A percentile compares a stretch with the other conserved stretches of the same genome.
Conservation (phyloP, 495 filamentous ascomycete species). For the Penicillium desertorum region DNA sequence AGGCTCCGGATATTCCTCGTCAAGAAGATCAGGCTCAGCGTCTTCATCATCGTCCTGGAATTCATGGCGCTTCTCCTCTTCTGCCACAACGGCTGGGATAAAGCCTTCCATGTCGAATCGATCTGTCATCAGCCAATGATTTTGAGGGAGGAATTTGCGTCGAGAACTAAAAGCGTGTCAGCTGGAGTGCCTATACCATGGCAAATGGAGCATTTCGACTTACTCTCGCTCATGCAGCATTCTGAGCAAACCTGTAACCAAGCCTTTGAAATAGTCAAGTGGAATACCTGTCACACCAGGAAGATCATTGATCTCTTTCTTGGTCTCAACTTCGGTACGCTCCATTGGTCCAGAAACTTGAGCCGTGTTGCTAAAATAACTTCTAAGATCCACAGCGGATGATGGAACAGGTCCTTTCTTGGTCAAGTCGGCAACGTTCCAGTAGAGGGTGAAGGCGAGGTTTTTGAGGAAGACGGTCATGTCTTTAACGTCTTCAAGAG, state of each 20-base stretch:
- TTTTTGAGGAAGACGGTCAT: slow-evolving; percentile 88
- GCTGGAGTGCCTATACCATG: not conserved
- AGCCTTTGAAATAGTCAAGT: slow-evolving; percentile 72
- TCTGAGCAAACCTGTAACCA: slow-evolving; percentile 77
- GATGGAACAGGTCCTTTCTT: slow-evolving; percentile 49
- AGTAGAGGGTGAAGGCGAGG: slow-evolving; percentile 87
- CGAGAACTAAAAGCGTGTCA: slow-evolving; percentile 57
- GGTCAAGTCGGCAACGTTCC: slow-evolving; percentile 68
- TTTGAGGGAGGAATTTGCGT: slow-evolving; percentile 72
- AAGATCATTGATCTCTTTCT: slow-evolving; percentile 45
- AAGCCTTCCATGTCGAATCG: slow-evolving; percentile 91
- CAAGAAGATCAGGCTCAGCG: slow-evolving; percentile 37
- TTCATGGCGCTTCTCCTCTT: slow-evolving; percentile 78
- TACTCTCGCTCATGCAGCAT: slow-evolving; percentile 92
- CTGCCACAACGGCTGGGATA: slow-evolving; percentile 78
- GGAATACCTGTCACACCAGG: slow-evolving; percentile 68
- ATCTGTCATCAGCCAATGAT: slow-evolving; percentile 93
- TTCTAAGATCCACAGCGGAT: slow-evolving; percentile 49
- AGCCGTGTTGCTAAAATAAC: slow-evolving; percentile 51
- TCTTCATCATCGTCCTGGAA: slow-evolving; percentile 60
- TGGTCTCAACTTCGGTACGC: slow-evolving; percentile 38
- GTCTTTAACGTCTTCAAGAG: slow-evolving; percentile 65
- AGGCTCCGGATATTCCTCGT: slow-evolving; percentile 31
- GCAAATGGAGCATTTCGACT: slow-evolving; percentile 18
- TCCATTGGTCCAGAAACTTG: slow-evolving; percentile 25